Conservation (phyloP, 2,329 filamentous ascomycete species). For the Metarhizium anisopliae region DNA sequence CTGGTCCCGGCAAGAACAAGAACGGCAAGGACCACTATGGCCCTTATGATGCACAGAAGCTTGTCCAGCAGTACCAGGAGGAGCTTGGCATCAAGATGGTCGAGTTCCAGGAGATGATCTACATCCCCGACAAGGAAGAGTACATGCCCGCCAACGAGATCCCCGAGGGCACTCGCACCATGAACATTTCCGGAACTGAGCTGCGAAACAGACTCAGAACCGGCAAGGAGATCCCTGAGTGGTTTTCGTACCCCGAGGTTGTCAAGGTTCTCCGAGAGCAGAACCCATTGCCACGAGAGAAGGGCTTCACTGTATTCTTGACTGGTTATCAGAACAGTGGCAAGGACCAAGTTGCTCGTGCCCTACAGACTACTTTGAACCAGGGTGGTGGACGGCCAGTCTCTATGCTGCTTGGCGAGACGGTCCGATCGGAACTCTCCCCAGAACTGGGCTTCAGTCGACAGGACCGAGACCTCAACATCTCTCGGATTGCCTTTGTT, state of each 20-base stretch:
- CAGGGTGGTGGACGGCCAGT: constrained; percentile 95
- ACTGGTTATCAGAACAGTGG: constrained; percentile 95
- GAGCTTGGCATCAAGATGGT: constrained; percentile 99
- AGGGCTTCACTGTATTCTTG: constrained; percentile 97
- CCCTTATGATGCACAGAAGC: constrained; percentile 92
- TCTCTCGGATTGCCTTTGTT: constrained; percentile 92
- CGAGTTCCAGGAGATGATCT: constrained; percentile 99
- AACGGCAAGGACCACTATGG: constrained; percentile 96
- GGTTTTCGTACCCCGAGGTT: constrained; percentile 99
- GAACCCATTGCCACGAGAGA: constrained; percentile 80
- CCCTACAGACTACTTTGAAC: constrained; percentile 93
- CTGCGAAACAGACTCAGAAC: constrained; percentile 85
- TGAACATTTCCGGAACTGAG: constrained; percentile 83
- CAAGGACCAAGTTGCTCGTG: constrained; percentile 93
- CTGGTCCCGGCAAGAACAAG: constrained; percentile 96
- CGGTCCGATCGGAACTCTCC: constrained; percentile 84
- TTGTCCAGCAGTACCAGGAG: constrained; percentile 90
- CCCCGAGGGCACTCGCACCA: constrained; percentile 69
- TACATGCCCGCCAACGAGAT: constrained; percentile 93
- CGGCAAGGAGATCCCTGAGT: constrained; percentile 91
- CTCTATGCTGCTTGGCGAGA: constrained; percentile 90
- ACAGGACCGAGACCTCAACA: constrained; percentile 89
- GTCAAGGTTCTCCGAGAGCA: constrained; percentile 94
- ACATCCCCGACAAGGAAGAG: constrained; percentile 93
- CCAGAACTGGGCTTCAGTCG: constrained; percentile 92